Conservation (phyloP, 208 protist species). For the Acanthamoeba castellanii region DNA sequence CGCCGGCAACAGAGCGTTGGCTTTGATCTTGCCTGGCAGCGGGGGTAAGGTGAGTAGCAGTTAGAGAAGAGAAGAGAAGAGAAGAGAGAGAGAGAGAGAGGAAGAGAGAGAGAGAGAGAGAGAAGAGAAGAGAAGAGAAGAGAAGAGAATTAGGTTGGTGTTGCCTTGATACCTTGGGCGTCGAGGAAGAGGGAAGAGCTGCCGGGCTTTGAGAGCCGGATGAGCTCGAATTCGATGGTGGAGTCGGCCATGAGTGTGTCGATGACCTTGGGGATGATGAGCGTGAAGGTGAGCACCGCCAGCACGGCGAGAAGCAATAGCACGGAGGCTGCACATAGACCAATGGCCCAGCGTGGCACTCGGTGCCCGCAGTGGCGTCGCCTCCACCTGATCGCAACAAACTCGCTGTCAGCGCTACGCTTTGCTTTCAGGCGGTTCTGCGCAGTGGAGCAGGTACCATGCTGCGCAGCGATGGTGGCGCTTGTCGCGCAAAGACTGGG, state of each 20-base stretch:
- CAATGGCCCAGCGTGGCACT: conserved; percentile 6
- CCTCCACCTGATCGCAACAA: background rate
- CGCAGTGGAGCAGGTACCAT: too few relatives aligned
- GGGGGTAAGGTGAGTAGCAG: background rate
- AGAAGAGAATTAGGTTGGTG: background rate
- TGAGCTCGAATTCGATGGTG: conserved; percentile 23
- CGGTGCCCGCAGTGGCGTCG: background rate
- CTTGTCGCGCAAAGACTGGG: too few relatives aligned
- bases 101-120: too few relatives aligned
- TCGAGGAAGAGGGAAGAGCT: background rate
- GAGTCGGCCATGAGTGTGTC: background rate
- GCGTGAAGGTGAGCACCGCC: background rate
- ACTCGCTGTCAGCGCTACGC: too few relatives aligned
- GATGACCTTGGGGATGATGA: background rate
- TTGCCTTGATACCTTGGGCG: background rate
- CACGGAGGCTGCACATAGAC: background rate
- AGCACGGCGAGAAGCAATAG: background rate
- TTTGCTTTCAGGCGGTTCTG: too few relatives aligned
- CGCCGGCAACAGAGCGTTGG: background rate
- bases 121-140: too few relatives aligned
- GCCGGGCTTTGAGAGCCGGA: background rate
- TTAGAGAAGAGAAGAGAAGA: too few relatives aligned
- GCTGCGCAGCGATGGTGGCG: too few relatives aligned
- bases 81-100: too few relatives aligned
- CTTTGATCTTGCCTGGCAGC: background rate